A percentile compares a stretch with the other conserved stretches of the same genome.
phyloP scores from a whole-genome alignment of 805 yeast species.

The Saccharomycopsis selenospora region DNA sequence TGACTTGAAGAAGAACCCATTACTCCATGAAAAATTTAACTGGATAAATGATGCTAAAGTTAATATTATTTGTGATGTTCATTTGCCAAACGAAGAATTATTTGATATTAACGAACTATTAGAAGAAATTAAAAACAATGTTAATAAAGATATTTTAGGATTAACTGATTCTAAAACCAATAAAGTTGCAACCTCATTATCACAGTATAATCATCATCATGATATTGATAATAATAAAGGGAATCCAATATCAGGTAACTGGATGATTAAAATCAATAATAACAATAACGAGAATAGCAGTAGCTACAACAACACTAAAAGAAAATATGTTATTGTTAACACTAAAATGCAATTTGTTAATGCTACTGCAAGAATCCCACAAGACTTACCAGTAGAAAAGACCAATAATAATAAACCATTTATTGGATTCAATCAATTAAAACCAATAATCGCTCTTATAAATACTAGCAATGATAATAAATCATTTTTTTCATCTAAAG shows the following conservation, averaged over 20 bases:
- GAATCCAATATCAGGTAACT: conserved; percentile 15
- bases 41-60: conserved; percentile 70
- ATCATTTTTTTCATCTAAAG: conserved; percentile 15
- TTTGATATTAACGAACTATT: conserved; percentile 25
- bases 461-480: conserved; percentile 36
- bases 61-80: conserved; percentile 63
- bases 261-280: conserved; percentile 11
- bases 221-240: conserved; percentile 18
- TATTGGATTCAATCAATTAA: conserved; percentile 49
- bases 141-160: conserved; percentile 11
- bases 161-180: conserved; percentile 1
- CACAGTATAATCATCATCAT: not conserved
- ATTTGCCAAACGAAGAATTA: conserved; percentile 48
- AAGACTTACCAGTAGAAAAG: conserved; percentile 31
- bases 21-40: conserved; percentile 41
- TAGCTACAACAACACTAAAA: conserved; percentile 6
- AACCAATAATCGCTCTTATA: conserved; percentile 54
- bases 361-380: conserved; percentile 15
- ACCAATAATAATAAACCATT: conserved; percentile 42
- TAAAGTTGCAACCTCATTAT: not conserved
- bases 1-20: conserved; percentile 28
- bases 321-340: conserved; percentile 58
- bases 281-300: not conserved
- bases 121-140: conserved; percentile 19
- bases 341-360: conserved; percentile 58